Percentiles rank a stretch among this genome's conserved stretches.
phyloP scores from a whole-genome alignment of 768 basidiomycete genomes.

The Boletus pseudo-olivaceus region DNA sequence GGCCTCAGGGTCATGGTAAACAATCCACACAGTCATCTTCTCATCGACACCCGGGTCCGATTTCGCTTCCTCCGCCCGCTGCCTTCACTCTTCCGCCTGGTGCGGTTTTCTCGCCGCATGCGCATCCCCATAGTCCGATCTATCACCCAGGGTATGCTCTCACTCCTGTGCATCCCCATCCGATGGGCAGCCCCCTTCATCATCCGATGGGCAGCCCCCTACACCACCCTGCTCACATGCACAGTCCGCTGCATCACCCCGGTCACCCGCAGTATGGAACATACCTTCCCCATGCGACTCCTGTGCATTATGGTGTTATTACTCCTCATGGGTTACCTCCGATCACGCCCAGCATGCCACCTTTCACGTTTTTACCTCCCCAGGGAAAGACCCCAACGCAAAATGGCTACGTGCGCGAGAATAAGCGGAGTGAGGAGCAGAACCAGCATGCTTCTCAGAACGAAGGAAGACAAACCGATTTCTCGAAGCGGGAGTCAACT shows the following conservation, averaged over 20 bases:
- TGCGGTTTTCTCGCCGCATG: conserved; percentile 32
- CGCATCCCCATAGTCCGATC: conserved; percentile 37
- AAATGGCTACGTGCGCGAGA: conserved; percentile 8
- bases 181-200: conserved; percentile 38
- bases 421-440: conserved; percentile 1
- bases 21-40: conserved; percentile 26
- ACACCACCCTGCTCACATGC: conserved; percentile 31
- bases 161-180: conserved; percentile 25
- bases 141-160: conserved; percentile 37
- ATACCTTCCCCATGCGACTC: conserved; percentile 22
- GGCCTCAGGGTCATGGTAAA: conserved; percentile 12
- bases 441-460: not conserved
- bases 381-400: conserved; percentile 29
- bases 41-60: conserved; percentile 66
- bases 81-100: conserved; percentile 41
- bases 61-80: conserved; percentile 61
- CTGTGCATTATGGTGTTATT: conserved; percentile 37
- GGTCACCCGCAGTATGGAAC: conserved; percentile 27
- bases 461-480: conserved; percentile 7
- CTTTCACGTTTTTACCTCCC: conserved; percentile 78
- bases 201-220: conserved; percentile 33
- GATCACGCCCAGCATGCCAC: conserved; percentile 97
- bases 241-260: conserved; percentile 32
- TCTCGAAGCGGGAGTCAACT: conserved; percentile 3
- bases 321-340: conserved; percentile 85